Percentiles rank a stretch among this genome's conserved stretches.
phyloP scores from a whole-genome alignment of 192 early-diverging fungal species.

The Mortierella antarctica region DNA sequence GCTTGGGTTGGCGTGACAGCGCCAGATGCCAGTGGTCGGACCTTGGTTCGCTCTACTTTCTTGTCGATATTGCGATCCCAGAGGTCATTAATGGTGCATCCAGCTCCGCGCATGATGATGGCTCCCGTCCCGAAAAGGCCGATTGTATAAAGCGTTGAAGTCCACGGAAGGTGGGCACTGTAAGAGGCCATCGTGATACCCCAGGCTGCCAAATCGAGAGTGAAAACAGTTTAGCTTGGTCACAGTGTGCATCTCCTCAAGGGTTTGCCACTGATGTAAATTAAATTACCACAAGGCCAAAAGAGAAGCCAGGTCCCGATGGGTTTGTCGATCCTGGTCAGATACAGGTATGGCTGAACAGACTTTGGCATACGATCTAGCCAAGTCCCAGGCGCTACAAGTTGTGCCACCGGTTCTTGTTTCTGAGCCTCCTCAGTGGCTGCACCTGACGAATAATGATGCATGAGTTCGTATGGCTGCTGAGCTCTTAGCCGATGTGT shows the following conservation, averaged over 20 bases:
- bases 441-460: conserved; percentile 5
- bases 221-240: not conserved
- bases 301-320: conserved; percentile 93
- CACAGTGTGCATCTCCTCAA: not conserved
- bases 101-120: conserved; percentile 93
- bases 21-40: conserved; percentile 86
- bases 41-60: conserved; percentile 84
- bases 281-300: conserved; percentile 85
- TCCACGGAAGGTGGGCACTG: conserved; percentile 58
- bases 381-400: conserved; percentile 26
- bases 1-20: conserved; percentile 74
- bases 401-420: not conserved
- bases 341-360: conserved; percentile 75
- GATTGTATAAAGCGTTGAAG: conserved; percentile 71
- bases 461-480: not conserved
- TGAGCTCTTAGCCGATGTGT: not conserved
- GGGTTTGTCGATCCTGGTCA: conserved; percentile 90
- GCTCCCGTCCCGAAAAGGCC: conserved; percentile 88
- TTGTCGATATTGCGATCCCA: conserved; percentile 95
- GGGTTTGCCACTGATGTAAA: not conserved
- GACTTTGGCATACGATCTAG: conserved; percentile 52
- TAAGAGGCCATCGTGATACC: conserved; percentile 79
- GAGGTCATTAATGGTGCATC: conserved; percentile 97
- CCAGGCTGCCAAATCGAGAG: conserved; percentile 67
- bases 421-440: not conserved